A percentile compares a stretch with the other conserved stretches of the same genome.
phyloP scores from a whole-genome alignment of 148 eudicot genomes.

The Camellia japonica region DNA sequence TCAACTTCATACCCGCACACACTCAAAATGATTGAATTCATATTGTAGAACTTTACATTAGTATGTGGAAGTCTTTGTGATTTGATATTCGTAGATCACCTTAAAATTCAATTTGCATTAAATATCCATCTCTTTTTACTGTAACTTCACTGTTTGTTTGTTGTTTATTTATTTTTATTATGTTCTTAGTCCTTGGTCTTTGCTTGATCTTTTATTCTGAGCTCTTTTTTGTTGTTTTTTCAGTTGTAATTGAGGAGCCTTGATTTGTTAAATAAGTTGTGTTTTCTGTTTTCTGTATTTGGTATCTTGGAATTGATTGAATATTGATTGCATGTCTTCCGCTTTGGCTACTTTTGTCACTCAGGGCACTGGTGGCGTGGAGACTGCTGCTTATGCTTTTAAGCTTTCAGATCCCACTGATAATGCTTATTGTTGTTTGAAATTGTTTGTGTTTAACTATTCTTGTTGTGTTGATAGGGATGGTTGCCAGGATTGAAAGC shows the following conservation, averaged over 20 bases:
- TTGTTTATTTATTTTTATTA: not conserved
- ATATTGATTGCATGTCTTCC: not conserved
- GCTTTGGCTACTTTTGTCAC: too few relatives aligned
- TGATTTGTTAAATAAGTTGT: not conserved
- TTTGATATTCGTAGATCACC: not conserved
- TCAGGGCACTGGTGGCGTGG: not conserved
- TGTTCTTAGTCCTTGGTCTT: not conserved
- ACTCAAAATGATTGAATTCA: not conserved
- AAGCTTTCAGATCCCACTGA: not conserved
- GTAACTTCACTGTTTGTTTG: not conserved
- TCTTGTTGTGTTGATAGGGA: conserved; percentile 56
- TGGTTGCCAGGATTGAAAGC: conserved; percentile 97
- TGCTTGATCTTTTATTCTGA: not conserved
- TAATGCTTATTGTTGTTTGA: not conserved
- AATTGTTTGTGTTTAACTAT: conserved; percentile 7
- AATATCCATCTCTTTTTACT: not conserved
- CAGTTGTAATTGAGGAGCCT: not conserved
- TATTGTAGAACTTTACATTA: not conserved
- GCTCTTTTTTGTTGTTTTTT: not conserved
- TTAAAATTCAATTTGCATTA: not conserved
- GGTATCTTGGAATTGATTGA: not conserved
- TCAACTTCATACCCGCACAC: not conserved
- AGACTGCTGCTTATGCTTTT: not conserved
- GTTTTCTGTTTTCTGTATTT: not conserved
- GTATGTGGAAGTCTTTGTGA: not conserved